A percentile compares a stretch with the other conserved stretches of the same genome.
Evolutionary conservation across 2,329 filamentous ascomycete genomes (phyloP).

Genomic region (Pseudocercospora pini-densiflorae): DNA sequence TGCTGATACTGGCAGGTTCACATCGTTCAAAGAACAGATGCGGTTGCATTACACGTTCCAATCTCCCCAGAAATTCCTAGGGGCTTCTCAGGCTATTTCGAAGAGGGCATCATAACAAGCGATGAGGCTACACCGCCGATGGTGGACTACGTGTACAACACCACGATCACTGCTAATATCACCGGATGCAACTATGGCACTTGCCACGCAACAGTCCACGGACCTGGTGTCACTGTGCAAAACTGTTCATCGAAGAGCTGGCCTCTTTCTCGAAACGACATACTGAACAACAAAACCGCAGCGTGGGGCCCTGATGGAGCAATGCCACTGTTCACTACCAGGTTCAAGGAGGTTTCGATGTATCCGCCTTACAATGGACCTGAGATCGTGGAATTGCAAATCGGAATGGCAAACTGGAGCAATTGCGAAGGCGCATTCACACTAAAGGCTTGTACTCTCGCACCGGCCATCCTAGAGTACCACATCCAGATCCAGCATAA

Average conservation of each 20-base stretch:
- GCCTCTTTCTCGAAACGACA: neutral
- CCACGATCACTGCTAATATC: slow-evolving; percentile 11
- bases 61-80: neutral
- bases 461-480: slow-evolving; percentile 24
- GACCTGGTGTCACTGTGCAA: neutral
- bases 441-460: slow-evolving; percentile 16
- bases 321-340: slow-evolving; percentile 12
- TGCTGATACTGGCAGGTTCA: neutral
- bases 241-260: slow-evolving; percentile 12
- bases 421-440: slow-evolving; percentile 13
- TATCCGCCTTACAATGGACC: slow-evolving; percentile 4
- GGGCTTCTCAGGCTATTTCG: slow-evolving; percentile 1
- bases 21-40: neutral
- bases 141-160: slow-evolving; percentile 1
- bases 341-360: neutral
- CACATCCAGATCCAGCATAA: slow-evolving; percentile 13
- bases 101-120: neutral
- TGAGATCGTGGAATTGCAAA: slow-evolving; percentile 4
- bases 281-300: slow-evolving; percentile 3
- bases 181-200: slow-evolving; percentile 8
- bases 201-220: slow-evolving; percentile 6
- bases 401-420: slow-evolving; percentile 12
- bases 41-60: neutral
- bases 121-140: neutral
- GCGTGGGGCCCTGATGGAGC: slow-evolving; percentile 8